Base-by-base conservation (phyloP, 108 stramenopile genomes). In the Cylindrotheca fusiformis region DNA sequence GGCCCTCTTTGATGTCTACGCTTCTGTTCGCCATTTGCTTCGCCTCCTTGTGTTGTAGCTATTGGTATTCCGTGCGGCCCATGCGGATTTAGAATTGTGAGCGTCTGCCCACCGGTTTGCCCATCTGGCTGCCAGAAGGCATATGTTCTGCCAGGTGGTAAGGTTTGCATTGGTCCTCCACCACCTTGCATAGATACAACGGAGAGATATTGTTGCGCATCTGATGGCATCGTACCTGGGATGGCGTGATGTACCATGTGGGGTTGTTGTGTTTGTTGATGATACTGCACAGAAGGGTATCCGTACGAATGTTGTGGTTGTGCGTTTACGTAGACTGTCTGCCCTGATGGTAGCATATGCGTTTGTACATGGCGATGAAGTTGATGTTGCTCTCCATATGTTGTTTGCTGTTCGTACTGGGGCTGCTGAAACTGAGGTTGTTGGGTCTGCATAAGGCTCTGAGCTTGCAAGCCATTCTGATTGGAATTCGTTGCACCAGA, bases 161-260 rank as follows among this genome's bases (percentile, higher is more conserved):
- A 48, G 5, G 55, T 47, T 50, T 44, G 57, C n/a, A 56, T 52
- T 27, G 23, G 59, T 12, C 59, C 68, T 1, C 69, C 65, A n/a
- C n/a, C n/a, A 25, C 80, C 66, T 67, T 83, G 83, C 30, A 82
- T 75, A 19, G 88, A 85, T 28, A 88, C 74, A 29, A 88, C 66
- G 2, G 81, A 76, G 25, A 88, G 63, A 57, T 81, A 88, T 56
- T 83, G 82, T 24, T 79, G 73, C 24, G 49, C 57, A 45, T 56
- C 32, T 20, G 60, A 46, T 25, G 31, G 29, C 12, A 47, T 26
- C 18, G 21, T 22, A n/a, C 48, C 3, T 22, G 51, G 24, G 2
- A 22, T 20, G 36, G 67, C 71, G 17, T 75, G 76, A 10, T 62
- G 49, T 10, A 78, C 62, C 25, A 69, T 67, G 33, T 77, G 78